These are phyloP conservation scores for Apiospora marii DNA, from an alignment of 2,329 filamentous ascomycete species.

Conservation along the genomic window DNA sequence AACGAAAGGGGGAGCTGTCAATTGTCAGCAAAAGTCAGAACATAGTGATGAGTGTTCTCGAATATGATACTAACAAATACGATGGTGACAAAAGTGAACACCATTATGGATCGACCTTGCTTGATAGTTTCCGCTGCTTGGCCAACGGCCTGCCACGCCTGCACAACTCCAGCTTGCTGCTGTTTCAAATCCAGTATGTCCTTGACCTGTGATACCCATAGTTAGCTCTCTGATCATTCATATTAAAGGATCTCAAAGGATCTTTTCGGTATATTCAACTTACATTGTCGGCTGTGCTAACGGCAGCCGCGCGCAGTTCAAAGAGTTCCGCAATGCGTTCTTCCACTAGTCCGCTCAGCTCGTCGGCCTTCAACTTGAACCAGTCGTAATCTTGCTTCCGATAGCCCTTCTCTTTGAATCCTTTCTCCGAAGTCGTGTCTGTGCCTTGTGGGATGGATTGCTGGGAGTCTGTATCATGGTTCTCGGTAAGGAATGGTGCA, in stretches of 20 bases:
- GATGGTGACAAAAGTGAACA: conserved; percentile 56
- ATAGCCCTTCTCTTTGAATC: too few species aligned
- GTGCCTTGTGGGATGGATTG: too few species aligned
- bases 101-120: conserved; percentile 53
- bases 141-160: conserved; percentile 50
- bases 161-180: conserved; percentile 54
- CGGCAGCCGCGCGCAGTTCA: conserved; percentile 41
- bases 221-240: too few species aligned
- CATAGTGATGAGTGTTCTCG: too few species aligned
- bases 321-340: conserved; percentile 45
- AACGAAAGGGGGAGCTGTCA: conserved; percentile 50
- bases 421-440: too few species aligned
- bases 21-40: too few species aligned
- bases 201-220: conserved; percentile 47
- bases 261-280: too few species aligned
- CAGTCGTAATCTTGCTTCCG: too few species aligned
- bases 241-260: too few species aligned
- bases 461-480: too few species aligned
- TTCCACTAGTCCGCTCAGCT: conserved; percentile 36
- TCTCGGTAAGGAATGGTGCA: too few species aligned
- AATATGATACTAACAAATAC: too few species aligned
- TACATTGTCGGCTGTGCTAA: conserved; percentile 44
- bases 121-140: conserved; percentile 49
- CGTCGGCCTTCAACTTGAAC: conserved; percentile 40
- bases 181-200: conserved; percentile 53